Conservation (phyloP, 345 rosid species). For the Geranium brycei region DNA sequence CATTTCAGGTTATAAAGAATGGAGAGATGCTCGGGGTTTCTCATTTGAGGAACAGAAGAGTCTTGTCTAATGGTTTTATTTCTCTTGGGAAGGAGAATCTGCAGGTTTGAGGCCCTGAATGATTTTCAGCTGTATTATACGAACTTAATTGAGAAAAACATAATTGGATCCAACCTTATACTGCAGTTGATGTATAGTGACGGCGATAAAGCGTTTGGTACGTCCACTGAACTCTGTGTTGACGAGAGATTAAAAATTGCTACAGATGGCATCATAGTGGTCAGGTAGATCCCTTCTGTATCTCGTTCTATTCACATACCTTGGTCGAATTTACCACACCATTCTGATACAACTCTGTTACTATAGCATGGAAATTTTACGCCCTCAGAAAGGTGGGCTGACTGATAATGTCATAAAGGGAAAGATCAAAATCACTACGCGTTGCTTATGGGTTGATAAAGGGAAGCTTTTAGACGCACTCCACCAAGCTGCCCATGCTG, state of each 20-base stretch:
- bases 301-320: not conserved
- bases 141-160: conserved; percentile 11
- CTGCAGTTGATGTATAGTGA: conserved; percentile 93
- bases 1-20: conserved; percentile 78
- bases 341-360: conserved; percentile 16
- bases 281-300: conserved; percentile 43
- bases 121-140: conserved; percentile 6
- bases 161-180: conserved; percentile 13
- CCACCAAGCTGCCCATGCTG: conserved; percentile 83
- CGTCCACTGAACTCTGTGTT: conserved; percentile 79
- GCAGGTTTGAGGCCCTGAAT: conserved; percentile 44
- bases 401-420: conserved; percentile 56
- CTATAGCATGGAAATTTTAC: conserved; percentile 74
- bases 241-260: conserved; percentile 89
- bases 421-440: conserved; percentile 83
- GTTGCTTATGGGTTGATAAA: conserved; percentile 96
- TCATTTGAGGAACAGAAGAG: conserved; percentile 87
- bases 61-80: conserved; percentile 82
- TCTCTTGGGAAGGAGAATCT: conserved; percentile 88
- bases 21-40: conserved; percentile 99
- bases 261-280: conserved; percentile 83
- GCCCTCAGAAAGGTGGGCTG: conserved; percentile 42
- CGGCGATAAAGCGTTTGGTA: conserved; percentile 96
- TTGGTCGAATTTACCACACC: not conserved
- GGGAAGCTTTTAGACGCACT: conserved; percentile 88